phyloP scores from a whole-genome alignment of 805 yeast genomes.

The Wickerhamomyces silvicola region DNA sequence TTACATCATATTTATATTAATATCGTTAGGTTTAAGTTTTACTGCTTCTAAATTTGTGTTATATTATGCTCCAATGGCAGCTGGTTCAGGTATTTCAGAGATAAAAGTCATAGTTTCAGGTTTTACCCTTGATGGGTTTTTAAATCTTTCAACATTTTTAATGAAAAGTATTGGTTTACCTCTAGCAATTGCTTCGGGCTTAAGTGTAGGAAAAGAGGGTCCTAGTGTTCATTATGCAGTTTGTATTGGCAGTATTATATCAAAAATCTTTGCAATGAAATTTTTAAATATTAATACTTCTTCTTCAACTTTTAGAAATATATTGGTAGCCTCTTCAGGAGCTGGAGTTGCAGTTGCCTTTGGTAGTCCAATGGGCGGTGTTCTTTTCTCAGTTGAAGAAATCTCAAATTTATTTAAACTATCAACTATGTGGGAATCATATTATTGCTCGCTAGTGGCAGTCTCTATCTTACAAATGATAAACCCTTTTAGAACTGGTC shows the following conservation, averaged over 20 bases:
- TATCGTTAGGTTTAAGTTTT: constrained; percentile 57
- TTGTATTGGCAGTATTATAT: constrained; percentile 63
- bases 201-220: constrained; percentile 95
- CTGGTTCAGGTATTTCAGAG: constrained; percentile 97
- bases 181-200: constrained; percentile 84
- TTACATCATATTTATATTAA: constrained; percentile 51
- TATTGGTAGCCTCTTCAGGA: constrained; percentile 82
- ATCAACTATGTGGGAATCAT: constrained; percentile 83
- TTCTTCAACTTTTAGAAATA: constrained; percentile 16
- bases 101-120: constrained; percentile 94
- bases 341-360: constrained; percentile 99
- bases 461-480: constrained; percentile 72
- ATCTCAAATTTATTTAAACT: constrained; percentile 69
- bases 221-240: constrained; percentile 98
- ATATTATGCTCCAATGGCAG: constrained; percentile 77
- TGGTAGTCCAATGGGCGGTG: constrained; percentile 97
- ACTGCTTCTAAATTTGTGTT: constrained; percentile 65
- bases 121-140: constrained; percentile 69
- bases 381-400: constrained; percentile 87
- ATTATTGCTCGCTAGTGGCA: constrained; percentile 85
- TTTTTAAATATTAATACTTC: constrained; percentile 1
- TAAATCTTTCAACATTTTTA: constrained; percentile 63
- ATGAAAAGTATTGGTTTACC: constrained; percentile 82
- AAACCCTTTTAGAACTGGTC: constrained; percentile 93
- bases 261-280: constrained; percentile 18